These are phyloP conservation scores for Podospora australis DNA, from an alignment of 495 filamentous ascomycete genomes.

Conservation along the genomic window DNA sequence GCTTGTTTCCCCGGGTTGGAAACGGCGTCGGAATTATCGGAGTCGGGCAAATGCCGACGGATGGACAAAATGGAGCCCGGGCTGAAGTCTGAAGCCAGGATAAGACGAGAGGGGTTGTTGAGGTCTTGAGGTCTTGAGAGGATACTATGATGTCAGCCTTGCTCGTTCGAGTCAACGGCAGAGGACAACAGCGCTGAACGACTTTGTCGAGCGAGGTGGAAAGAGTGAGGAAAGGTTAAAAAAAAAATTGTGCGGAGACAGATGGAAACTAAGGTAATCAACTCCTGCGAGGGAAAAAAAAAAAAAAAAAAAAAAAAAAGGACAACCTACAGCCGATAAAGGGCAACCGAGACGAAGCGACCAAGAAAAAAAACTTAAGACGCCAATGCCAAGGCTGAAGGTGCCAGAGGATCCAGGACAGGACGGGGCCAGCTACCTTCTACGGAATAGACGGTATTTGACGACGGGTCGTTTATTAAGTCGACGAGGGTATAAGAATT, in stretches of 20 bases:
- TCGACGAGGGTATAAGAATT: not conserved
- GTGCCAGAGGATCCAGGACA: no score
- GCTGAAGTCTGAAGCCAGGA: constrained; percentile 4
- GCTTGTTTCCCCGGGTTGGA: not conserved
- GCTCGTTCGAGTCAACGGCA: no score
- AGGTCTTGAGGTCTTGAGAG: constrained; percentile 4
- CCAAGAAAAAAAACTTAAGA: constrained; percentile 6
- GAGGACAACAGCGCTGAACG: no score
- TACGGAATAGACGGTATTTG: not conserved
- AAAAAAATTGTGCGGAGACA: constrained; percentile 14
- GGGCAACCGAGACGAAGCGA: constrained; percentile 3
- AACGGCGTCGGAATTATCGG: not conserved
- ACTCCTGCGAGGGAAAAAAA: constrained; percentile 5
- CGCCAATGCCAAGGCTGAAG: constrained; percentile 16
- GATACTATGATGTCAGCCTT: constrained; percentile 25
- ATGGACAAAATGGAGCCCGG: not conserved
- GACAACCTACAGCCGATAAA: constrained; percentile 15
- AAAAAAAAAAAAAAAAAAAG: no score
- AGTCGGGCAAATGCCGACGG: not conserved
- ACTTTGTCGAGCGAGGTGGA: no score
- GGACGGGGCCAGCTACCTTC: not conserved
- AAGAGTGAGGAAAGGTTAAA: not conserved
- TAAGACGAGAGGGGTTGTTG: constrained; percentile 6
- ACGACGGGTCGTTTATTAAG: not conserved
- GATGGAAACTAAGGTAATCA: constrained; percentile 1